phyloP scores from a whole-genome alignment of 2,329 filamentous ascomycete species.

The Fusarium sp. region DNA sequence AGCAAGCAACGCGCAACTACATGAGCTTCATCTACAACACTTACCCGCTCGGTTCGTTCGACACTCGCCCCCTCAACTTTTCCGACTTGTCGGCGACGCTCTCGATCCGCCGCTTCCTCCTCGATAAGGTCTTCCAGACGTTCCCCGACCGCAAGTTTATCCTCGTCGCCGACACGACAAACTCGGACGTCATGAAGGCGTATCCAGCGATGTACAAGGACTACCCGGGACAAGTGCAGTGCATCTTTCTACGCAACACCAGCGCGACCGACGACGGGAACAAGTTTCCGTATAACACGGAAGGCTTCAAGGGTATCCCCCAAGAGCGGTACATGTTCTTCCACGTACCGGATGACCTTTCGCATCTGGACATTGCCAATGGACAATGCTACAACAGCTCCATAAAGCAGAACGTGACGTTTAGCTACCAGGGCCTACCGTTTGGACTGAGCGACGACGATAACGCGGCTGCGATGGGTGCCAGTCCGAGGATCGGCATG shows the following conservation, averaged over 20 bases:
- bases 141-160: constrained; percentile 82
- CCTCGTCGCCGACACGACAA: constrained; percentile 80
- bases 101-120: constrained; percentile 75
- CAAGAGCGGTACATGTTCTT: constrained; percentile 85
- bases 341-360: constrained; percentile 75
- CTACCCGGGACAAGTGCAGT: constrained; percentile 78
- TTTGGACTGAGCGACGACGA: constrained; percentile 55
- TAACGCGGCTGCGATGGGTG: constrained; percentile 46
- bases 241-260: constrained; percentile 82
- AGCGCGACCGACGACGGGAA: constrained; percentile 74
- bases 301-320: constrained; percentile 75
- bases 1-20: constrained; percentile 81
- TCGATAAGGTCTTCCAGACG: constrained; percentile 79
- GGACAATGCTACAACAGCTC: constrained; percentile 76
- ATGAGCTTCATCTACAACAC: constrained; percentile 85
- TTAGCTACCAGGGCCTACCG: constrained; percentile 71
- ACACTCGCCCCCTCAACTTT: constrained; percentile 84
- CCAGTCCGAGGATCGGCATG: constrained; percentile 35
- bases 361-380: constrained; percentile 72
- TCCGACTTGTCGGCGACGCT: constrained; percentile 79
- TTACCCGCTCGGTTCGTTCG: constrained; percentile 82
- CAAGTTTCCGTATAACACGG: constrained; percentile 81
- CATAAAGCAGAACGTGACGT: constrained; percentile 78
- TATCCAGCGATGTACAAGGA: constrained; percentile 71
- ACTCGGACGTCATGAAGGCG: constrained; percentile 79